Evolutionary conservation across 1,284 basidiomycete genomes (phyloP).

Genomic region (Ustilago nuda): DNA sequence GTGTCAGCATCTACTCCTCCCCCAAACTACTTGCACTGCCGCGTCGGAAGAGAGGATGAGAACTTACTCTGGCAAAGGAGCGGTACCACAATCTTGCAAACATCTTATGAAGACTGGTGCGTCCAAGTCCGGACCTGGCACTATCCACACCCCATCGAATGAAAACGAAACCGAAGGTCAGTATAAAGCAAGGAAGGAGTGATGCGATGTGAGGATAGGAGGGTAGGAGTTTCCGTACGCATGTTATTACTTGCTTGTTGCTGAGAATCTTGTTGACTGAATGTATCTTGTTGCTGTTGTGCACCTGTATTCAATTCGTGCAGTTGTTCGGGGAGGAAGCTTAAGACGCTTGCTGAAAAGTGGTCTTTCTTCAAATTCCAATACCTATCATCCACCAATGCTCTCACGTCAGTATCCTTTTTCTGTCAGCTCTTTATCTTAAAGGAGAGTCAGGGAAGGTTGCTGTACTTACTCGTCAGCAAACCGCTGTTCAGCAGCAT

Average conservation of each 20-base stretch:
- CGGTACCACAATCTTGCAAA: constrained; percentile 55
- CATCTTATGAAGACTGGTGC: constrained; percentile 66
- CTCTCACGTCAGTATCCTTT: constrained; percentile 1
- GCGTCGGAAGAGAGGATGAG: background rate
- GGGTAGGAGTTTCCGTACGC: constrained; percentile 38
- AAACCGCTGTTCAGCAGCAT: constrained; percentile 52
- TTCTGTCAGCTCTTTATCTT: background rate
- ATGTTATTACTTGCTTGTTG: constrained; percentile 41
- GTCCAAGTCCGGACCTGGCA: constrained; percentile 56
- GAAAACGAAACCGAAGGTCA: background rate
- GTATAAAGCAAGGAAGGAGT: background rate
- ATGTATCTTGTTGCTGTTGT: constrained; percentile 10
- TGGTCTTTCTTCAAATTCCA: constrained; percentile 51
- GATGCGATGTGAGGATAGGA: background rate
- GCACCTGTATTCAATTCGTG: constrained; percentile 42
- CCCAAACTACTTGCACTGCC: background rate
- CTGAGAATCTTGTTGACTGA: constrained; percentile 16
- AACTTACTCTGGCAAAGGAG: constrained; percentile 57
- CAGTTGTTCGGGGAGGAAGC: constrained; percentile 58
- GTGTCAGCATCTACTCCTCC: background rate
- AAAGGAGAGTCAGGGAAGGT: background rate
- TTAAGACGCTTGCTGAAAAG: constrained; percentile 49
- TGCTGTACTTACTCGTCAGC: constrained; percentile 37
- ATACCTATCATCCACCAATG: constrained; percentile 37
- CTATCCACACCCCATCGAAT: constrained; percentile 19